Base-by-base conservation (phyloP, 768 basidiomycete genomes). In the Chlorophyllum brunneum region DNA sequence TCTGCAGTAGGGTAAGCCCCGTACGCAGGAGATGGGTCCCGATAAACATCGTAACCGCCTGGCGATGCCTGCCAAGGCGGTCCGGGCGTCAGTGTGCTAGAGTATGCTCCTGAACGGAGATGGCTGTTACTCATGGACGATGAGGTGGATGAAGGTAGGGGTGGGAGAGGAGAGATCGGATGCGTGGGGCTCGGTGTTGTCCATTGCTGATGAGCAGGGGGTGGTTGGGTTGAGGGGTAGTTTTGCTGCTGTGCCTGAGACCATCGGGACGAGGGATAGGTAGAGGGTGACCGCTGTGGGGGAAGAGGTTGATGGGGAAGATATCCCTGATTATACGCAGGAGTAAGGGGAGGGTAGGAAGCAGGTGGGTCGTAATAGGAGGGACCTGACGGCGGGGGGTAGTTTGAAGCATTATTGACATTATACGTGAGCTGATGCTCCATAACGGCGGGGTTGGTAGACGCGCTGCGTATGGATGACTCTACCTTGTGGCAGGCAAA, bases 401-500 rank as follows among this genome's bases (percentile, higher is more conserved):
- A 76, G 56, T 47, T 61, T 33, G 68, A 50, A 47, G 22, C 16
- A 33, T 52, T 52, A 23, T 34, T 18, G 42, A 68, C 54, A 61
- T 62, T 66, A 65, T 77, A 78, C 54, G 70, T 70, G 54, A 77
- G 64, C 60, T 73, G 74, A 27, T 44, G 41, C 54, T 75, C 74
- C 73, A 78, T 76, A 42, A 69, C 65, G 63, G 70, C 55, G 51
- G 65, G 56, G 54, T 74, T 48, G 62, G 67, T 68, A 64, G 70
- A 55, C 59, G 69, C 57, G 63, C 64, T 69, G 64, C 71, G 75
- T 64, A 70, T 65, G 56, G 70, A 67, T 58, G 73, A 61, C 66
- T 71, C 74, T 59, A 83, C 74, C 68, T 83, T 82, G 71, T 86
- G 84, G 72, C 83, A 86, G 41, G 84, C 83, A 65, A 87, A 85